Evolutionary conservation across 2,329 filamentous ascomycete genomes (phyloP), one percentile per base, ranked within the genome.

Genomic region (Epichloe gansuensis): DNA sequence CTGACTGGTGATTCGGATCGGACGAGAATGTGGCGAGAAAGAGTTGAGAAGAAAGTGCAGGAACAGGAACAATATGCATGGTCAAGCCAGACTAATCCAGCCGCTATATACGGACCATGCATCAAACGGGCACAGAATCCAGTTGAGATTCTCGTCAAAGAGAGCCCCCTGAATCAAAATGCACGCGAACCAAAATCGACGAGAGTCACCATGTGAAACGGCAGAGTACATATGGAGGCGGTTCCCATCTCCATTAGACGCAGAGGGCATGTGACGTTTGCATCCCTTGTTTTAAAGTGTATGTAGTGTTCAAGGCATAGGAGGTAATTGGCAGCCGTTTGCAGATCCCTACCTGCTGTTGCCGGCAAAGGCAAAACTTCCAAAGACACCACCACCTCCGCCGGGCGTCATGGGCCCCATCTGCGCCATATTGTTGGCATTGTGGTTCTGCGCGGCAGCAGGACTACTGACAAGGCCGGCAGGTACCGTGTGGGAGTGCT

Each of bases 391-490:
- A 28, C 83, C 83, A 2, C 82, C 82, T 21, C 82, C 85, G 28
- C 88, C 86, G 1, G 88, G 88, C 7, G 88, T 93, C 77, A 90
- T 83, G 38, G 85, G 80, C 3, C 84, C 85, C 65, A 85, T 81
- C 50, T 76, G 74, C 31, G 63, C 68, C 63, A 75, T 69, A 4
- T 72, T 78, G 62, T 76, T 83, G 58, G 73, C 79, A 67, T 81
- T 77, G 58, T 80, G 74, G 52, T 69, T 69, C 58, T 76, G 73
- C 15, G 71, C 67, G 8, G 71, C 73, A 13, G 75, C 74, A 28
- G 75, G 54, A 41, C 52, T 77, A 42, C 69, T 74, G 28, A 67
- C 75, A 31, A 78, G 68, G 28, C 72, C 72, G 46, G 68, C 73
- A 56, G 66, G 74, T 55, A 64, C 84, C 12, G 87, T 91, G 63